A percentile compares a stretch with the other conserved stretches of the same genome.
These are phyloP conservation scores for Podaxis sp. DNA, from an alignment of 768 basidiomycete genomes.

Conservation along the genomic window DNA sequence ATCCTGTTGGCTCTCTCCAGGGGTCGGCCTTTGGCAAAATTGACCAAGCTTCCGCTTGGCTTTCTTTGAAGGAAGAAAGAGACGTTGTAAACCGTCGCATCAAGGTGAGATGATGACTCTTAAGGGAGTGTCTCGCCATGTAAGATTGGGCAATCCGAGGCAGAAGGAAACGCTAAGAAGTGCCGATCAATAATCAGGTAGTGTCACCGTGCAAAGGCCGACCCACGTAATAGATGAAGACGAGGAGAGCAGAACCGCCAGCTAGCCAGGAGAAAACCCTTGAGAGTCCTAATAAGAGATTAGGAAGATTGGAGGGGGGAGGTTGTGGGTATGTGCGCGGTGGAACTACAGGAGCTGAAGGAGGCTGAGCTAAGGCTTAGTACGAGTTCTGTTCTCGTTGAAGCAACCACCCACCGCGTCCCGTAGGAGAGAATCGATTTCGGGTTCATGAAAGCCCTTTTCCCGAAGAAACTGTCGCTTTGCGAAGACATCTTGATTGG, in stretches of 20 bases:
- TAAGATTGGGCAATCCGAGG: conserved; percentile 62
- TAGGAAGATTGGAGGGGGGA: conserved; percentile 68
- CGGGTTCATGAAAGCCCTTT: conserved; percentile 64
- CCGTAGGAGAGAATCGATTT: conserved; percentile 58
- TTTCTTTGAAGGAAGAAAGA: conserved; percentile 51
- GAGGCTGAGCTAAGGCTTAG: conserved; percentile 24
- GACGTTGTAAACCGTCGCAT: conserved; percentile 55
- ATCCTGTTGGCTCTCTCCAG: conserved; percentile 46
- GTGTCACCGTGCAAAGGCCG: not conserved
- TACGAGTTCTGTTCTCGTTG: not conserved
- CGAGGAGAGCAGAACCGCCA: conserved; percentile 57
- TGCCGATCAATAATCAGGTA: conserved; percentile 9
- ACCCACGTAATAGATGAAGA: conserved; percentile 69
- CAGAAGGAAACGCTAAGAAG: conserved; percentile 60
- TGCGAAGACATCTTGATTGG: conserved; percentile 50
- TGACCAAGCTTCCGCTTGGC: conserved; percentile 54
- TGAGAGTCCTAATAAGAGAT: conserved; percentile 58
- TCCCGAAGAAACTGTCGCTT: conserved; percentile 68
- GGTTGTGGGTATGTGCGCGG: conserved; percentile 73
- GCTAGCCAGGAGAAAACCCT: conserved; percentile 67
- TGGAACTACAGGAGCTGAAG: conserved; percentile 52
- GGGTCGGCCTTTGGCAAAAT: conserved; percentile 56
- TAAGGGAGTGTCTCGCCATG: conserved; percentile 61
- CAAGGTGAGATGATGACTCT: conserved; percentile 57
- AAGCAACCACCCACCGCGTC: conserved; percentile 46